phyloP scores from a whole-genome alignment of 179 eudicot species.

The Patellifolia procumbens region DNA sequence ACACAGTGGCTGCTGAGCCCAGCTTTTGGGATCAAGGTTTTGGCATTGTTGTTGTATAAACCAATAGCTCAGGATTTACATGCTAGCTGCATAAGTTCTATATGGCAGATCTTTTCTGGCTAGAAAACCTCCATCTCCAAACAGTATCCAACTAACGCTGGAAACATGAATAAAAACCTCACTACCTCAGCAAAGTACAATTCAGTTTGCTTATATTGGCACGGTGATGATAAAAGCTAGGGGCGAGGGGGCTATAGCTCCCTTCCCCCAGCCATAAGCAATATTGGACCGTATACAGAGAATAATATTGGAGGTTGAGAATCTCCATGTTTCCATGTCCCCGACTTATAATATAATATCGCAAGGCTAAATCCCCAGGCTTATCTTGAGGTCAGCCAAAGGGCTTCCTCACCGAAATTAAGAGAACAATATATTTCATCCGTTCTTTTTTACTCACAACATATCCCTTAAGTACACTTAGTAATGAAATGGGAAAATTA shows the following conservation, averaged over 20 bases:
- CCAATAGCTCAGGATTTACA: neutral
- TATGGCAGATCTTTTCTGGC: neutral
- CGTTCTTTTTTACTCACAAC: too few species aligned
- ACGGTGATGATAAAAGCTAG: neutral
- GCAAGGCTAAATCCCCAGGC: neutral
- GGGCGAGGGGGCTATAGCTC: neutral
- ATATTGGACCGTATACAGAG: neutral
- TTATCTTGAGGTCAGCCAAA: neutral
- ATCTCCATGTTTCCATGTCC: neutral
- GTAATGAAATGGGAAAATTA: too few species aligned
- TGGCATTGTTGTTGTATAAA: neutral
- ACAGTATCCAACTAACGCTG: neutral
- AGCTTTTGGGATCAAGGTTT: too few species aligned
- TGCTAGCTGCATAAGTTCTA: neutral
- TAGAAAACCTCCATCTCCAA: neutral
- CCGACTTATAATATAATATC: neutral
- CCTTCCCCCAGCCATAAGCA: neutral
- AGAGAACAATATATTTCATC: neutral
- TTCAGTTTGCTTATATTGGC: too few species aligned
- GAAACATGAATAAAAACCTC: too few species aligned
- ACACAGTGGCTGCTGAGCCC: neutral
- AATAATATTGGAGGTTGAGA: neutral
- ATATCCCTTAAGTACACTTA: too few species aligned
- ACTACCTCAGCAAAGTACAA: neutral
- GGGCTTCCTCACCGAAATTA: slow-evolving; percentile 4